Evolutionary conservation across 1,284 basidiomycete genomes (phyloP).

Genomic region (Thelephora terrestris): DNA sequence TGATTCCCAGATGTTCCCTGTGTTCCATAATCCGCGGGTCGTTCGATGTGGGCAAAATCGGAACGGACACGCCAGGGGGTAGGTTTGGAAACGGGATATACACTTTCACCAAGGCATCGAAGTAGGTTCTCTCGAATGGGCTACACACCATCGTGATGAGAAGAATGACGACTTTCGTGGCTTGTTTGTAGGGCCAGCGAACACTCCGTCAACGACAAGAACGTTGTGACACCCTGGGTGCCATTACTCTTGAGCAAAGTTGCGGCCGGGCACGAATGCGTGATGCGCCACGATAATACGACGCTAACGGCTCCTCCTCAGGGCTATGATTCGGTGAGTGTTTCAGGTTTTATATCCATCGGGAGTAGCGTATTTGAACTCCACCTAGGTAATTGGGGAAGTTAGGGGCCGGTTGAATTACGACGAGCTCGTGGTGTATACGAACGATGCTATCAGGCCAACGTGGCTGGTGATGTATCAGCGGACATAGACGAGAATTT

Average conservation of each 20-base stretch:
- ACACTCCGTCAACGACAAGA: conserved; percentile 46
- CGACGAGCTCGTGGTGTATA: conserved; percentile 56
- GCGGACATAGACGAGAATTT: too few species aligned
- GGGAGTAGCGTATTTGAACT: conserved; percentile 24
- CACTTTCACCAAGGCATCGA: conserved; percentile 49
- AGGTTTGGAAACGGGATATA: conserved; percentile 54
- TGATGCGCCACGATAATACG: conserved; percentile 43
- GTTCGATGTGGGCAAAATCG: conserved; percentile 46
- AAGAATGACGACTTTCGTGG: neutral
- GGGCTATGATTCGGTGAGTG: conserved; percentile 36
- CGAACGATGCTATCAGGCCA: conserved; percentile 53
- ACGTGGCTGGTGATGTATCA: conserved; percentile 32
- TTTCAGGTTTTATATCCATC: neutral
- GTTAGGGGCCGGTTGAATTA: conserved; percentile 50
- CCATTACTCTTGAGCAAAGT: conserved; percentile 59
- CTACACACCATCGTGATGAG: conserved; percentile 1
- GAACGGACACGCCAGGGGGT: conserved; percentile 57
- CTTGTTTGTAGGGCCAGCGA: conserved; percentile 40
- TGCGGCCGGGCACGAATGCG: conserved; percentile 52
- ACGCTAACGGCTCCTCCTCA: conserved; percentile 40
- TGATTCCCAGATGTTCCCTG: conserved; percentile 44
- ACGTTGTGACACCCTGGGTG: conserved; percentile 38
- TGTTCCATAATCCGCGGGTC: conserved; percentile 51
- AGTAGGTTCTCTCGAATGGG: conserved; percentile 30
- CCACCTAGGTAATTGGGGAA: conserved; percentile 44